Conservation (phyloP, 2,329 filamentous ascomycete genomes). For the Aureobasidium sp. region DNA sequence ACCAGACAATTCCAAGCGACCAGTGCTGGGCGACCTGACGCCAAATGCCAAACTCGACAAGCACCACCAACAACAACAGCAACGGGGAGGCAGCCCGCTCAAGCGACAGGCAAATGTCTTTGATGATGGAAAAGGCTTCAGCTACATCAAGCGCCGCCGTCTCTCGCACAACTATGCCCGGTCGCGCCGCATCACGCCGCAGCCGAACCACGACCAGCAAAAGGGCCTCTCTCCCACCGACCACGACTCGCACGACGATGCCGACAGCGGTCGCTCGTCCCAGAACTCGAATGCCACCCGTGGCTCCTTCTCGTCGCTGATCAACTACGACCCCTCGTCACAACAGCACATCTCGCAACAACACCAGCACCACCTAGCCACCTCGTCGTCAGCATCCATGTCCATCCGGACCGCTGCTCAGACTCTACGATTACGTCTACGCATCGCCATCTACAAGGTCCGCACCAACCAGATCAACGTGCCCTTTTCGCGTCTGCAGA, state of each 20-base stretch:
- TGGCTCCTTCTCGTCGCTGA: slow-evolving; percentile 39
- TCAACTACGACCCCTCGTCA: slow-evolving; percentile 40
- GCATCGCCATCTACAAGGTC: slow-evolving; percentile 67
- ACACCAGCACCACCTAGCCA: neutral
- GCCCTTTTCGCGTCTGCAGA: slow-evolving; percentile 51
- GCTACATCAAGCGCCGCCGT: slow-evolving; percentile 27
- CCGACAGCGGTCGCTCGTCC: slow-evolving; percentile 18
- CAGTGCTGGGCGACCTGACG: slow-evolving; percentile 24
- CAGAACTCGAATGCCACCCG: slow-evolving; percentile 26
- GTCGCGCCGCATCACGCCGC: neutral
- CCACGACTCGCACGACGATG: slow-evolving; percentile 8
- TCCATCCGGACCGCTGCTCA: slow-evolving; percentile 43
- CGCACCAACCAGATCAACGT: slow-evolving; percentile 62
- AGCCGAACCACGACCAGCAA: neutral
- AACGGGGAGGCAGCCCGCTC: slow-evolving; percentile 23
- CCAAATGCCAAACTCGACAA: slow-evolving; percentile 23
- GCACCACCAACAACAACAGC: slow-evolving; percentile 11
- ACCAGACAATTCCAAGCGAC: neutral
- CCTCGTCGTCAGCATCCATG: neutral
- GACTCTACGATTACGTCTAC: slow-evolving; percentile 58
- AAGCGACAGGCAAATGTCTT: slow-evolving; percentile 26
- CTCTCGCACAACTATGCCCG: slow-evolving; percentile 12
- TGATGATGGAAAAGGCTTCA: slow-evolving; percentile 26
- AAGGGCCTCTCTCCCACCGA: slow-evolving; percentile 20
- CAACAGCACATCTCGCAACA: slow-evolving; percentile 22